Percentiles rank a stretch among this genome's conserved stretches.
Conservation (phyloP, 805 yeast species). For the Peterozyma toletana region DNA sequence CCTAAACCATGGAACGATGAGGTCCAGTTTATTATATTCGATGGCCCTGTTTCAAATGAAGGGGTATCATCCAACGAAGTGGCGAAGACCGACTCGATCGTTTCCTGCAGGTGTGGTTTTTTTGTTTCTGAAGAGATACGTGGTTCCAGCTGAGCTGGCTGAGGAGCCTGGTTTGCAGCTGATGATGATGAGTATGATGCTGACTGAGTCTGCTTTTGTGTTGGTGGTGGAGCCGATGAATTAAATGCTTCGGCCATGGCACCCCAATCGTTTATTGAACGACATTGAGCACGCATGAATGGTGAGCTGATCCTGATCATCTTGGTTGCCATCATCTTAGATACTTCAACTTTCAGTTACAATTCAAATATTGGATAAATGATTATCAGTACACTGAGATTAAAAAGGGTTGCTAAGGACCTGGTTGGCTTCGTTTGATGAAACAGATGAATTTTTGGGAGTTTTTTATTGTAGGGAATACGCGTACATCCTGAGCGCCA, state of each 20-base stretch:
- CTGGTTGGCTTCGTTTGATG: too few species aligned
- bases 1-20: constrained; percentile 86
- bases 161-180: not conserved
- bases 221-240: constrained; percentile 1
- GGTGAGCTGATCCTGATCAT: too few species aligned
- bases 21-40: constrained; percentile 55
- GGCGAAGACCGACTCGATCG: not conserved
- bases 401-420: too few species aligned
- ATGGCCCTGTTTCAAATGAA: not conserved
- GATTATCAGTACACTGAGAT: too few species aligned
- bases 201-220: not conserved
- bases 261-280: constrained; percentile 12
- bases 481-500: too few species aligned
- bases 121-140: not conserved
- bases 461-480: too few species aligned
- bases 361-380: too few species aligned
- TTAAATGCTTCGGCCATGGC: constrained; percentile 24
- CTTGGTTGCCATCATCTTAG: too few species aligned
- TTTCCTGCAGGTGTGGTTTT: not conserved
- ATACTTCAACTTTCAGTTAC: too few species aligned
- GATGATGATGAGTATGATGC: not conserved
- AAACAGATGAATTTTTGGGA: too few species aligned
- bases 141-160: not conserved
- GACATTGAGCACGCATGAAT: too few species aligned
- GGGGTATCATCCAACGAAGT: not conserved